Evolutionary conservation across 352 stramenopile species (phyloP).

Genomic region (Pilasporangium apinafurcum): DNA sequence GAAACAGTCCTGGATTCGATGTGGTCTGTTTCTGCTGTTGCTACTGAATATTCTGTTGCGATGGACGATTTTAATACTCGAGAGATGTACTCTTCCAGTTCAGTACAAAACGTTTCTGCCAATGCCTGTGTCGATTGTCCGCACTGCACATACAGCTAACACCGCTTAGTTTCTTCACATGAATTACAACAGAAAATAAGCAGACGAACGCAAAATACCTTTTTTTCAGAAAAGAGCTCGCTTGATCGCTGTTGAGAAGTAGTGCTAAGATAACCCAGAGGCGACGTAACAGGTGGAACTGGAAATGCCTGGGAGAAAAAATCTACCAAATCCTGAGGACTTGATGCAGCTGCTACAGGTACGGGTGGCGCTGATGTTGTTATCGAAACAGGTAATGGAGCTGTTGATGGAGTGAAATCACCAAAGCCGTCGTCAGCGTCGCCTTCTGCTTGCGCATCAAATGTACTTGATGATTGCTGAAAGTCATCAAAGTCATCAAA

Average conservation of each 20-base stretch:
- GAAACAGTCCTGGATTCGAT: constrained; percentile 11
- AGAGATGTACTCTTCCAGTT: constrained; percentile 19
- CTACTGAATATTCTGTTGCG: too few species aligned
- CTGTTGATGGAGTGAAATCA: constrained; percentile 4
- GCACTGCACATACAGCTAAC: too few species aligned
- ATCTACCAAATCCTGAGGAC: constrained; percentile 15
- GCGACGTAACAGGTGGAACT: constrained; percentile 4
- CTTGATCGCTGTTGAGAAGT: too few species aligned
- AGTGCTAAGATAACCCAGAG: constrained; percentile 3
- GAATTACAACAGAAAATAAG: too few species aligned
- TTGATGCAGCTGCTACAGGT: not conserved
- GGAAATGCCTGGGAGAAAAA: constrained; percentile 38
- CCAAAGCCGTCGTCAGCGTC: constrained; percentile 9
- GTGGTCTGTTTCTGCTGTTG: too few species aligned
- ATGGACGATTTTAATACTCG: too few species aligned
- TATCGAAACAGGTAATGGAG: not conserved
- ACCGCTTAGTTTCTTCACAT: too few species aligned
- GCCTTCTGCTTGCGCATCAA: not conserved
- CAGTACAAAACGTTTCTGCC: constrained; percentile 13
- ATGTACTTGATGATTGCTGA: not conserved
- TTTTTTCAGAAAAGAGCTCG: too few species aligned
- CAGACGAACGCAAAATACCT: too few species aligned
- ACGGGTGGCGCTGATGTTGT: not conserved
- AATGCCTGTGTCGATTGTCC: too few species aligned
- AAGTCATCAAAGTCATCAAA: constrained; percentile 34